Evolutionary conservation across 2,329 filamentous ascomycete species (phyloP).

Genomic region (Teratosphaeria pseudoeucalypti): DNA sequence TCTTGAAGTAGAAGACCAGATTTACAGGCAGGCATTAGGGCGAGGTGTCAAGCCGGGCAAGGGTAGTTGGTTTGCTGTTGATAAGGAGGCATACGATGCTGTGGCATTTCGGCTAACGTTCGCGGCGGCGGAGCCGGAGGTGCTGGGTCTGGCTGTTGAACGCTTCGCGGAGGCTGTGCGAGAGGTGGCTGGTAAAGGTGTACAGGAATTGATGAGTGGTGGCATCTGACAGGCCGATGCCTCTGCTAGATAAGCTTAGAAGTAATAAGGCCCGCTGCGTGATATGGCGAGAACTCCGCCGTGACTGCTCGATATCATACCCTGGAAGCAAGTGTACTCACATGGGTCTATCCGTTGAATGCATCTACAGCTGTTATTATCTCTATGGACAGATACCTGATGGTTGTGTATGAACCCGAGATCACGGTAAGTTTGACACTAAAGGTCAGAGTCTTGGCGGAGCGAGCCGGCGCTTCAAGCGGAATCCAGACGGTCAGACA

Average conservation of each 20-base stretch:
- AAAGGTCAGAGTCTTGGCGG: not conserved
- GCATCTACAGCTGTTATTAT: too few relatives aligned
- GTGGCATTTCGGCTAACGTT: constrained; percentile 85
- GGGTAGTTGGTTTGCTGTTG: constrained; percentile 85
- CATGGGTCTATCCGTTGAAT: too few relatives aligned
- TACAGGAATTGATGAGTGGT: not conserved
- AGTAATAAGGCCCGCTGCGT: too few relatives aligned
- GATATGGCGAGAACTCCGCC: too few relatives aligned
- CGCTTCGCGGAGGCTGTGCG: constrained; percentile 66
- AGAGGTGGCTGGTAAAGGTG: constrained; percentile 41
- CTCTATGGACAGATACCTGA: too few relatives aligned
- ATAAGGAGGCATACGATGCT: constrained; percentile 46
- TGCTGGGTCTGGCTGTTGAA: constrained; percentile 41
- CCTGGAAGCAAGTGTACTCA: too few relatives aligned
- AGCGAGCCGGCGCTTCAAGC: not conserved
- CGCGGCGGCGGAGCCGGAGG: constrained; percentile 56
- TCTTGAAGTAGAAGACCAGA: constrained; percentile 66
- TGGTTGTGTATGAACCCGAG: not conserved
- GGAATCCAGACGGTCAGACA: not conserved
- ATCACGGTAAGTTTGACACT: not conserved
- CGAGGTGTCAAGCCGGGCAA: constrained; percentile 70
- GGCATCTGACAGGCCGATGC: not conserved
- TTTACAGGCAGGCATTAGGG: constrained; percentile 68
- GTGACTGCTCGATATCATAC: too few relatives aligned
- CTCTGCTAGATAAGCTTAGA: too few relatives aligned